These are phyloP conservation scores for Bonia amplexicaulis DNA, from an alignment of 176 grass and related monocot genomes.

Conservation along the genomic window DNA sequence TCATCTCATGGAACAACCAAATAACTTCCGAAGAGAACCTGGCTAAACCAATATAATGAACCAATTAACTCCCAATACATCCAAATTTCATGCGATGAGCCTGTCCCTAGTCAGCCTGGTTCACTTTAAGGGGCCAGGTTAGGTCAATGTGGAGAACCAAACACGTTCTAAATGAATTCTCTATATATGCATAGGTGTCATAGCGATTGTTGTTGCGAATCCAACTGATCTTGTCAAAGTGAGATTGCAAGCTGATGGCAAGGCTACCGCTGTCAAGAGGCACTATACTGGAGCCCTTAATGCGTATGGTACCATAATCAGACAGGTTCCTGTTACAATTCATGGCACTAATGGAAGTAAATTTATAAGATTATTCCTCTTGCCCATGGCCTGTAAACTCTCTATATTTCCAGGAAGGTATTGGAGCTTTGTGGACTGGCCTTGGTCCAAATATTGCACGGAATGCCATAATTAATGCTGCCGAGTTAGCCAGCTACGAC, in stretches of 20 bases:
- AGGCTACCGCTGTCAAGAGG: constrained; percentile 57
- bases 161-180: neutral
- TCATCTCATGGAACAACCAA: too few species aligned
- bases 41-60: too few species aligned
- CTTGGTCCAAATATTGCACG: too few species aligned
- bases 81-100: too few species aligned
- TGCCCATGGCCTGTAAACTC: neutral
- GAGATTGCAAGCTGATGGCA: constrained; percentile 57
- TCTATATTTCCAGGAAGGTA: constrained; percentile 54
- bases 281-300: constrained; percentile 94
- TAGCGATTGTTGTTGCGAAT: constrained; percentile 67
- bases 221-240: too few species aligned
- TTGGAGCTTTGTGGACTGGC: too few species aligned
- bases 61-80: too few species aligned
- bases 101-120: neutral
- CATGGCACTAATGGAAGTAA: neutral
- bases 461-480: too few species aligned
- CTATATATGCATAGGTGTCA: constrained; percentile 39
- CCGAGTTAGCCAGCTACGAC: too few species aligned
- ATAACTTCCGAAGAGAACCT: too few species aligned
- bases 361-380: constrained; percentile 19
- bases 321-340: constrained; percentile 50
- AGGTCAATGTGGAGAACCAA: neutral
- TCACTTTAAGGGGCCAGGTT: neutral
- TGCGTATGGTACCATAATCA: constrained; percentile 80